These are phyloP conservation scores for Collybia sordida DNA, from an alignment of 768 basidiomycete genomes.

Conservation along the genomic window DNA sequence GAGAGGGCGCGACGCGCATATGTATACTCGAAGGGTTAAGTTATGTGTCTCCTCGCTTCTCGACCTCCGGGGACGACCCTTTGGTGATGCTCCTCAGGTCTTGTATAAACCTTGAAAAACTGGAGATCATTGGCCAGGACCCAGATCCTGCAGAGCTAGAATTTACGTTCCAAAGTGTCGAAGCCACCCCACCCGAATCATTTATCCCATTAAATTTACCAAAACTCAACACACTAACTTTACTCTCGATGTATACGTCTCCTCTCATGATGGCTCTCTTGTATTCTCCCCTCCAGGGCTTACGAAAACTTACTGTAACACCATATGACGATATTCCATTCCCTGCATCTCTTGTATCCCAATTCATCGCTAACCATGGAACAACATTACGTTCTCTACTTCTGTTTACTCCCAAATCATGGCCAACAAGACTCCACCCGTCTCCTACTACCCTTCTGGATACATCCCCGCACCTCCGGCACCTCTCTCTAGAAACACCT, in stretches of 20 bases:
- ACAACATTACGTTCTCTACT: slow-evolving; percentile 55
- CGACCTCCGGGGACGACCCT: slow-evolving; percentile 46
- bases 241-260: slow-evolving; percentile 69
- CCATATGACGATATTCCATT: slow-evolving; percentile 71
- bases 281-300: slow-evolving; percentile 55
- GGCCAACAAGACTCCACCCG: slow-evolving; percentile 60
- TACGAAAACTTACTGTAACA: slow-evolving; percentile 66
- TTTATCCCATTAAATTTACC: slow-evolving; percentile 53
- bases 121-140: slow-evolving; percentile 64
- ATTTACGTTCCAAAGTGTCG: slow-evolving; percentile 20
- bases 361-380: slow-evolving; percentile 63
- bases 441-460: slow-evolving; percentile 49
- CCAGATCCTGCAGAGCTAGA: slow-evolving; percentile 54
- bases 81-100: slow-evolving; percentile 56
- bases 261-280: slow-evolving; percentile 62
- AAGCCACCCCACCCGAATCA: slow-evolving; percentile 25
- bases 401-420: slow-evolving; percentile 68
- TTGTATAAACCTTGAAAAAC: slow-evolving; percentile 57
- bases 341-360: slow-evolving; percentile 54
- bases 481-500: slow-evolving; percentile 72
- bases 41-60: slow-evolving; percentile 39
- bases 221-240: slow-evolving; percentile 54
- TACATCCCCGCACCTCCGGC: slow-evolving; percentile 55
- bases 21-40: slow-evolving; percentile 54
- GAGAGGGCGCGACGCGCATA: slow-evolving; percentile 51